Conservation (phyloP, 345 rosid species). For the Pistacia integerrima region DNA sequence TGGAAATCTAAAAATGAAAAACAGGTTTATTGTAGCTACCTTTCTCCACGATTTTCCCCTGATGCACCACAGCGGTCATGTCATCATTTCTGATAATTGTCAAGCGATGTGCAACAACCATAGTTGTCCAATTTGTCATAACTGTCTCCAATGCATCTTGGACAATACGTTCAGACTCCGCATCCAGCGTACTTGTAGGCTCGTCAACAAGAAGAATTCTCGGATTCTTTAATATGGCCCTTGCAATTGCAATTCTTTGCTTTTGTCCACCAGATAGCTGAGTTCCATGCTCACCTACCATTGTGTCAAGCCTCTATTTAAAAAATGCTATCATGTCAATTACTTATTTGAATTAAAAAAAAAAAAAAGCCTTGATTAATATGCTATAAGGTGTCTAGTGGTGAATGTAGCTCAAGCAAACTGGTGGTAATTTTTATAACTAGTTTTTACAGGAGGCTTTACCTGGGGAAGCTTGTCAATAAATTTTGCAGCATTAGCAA, state of each 20-base stretch:
- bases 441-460: background rate
- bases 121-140: slow-evolving; percentile 70
- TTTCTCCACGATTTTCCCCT: slow-evolving; percentile 77
- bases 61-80: slow-evolving; percentile 69
- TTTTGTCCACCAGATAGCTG: slow-evolving; percentile 76
- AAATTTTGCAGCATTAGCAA: slow-evolving; percentile 68
- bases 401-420: background rate
- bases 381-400: background rate
- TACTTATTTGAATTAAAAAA: background rate
- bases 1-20: background rate
- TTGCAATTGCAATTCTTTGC: slow-evolving; percentile 68
- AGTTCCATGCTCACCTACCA: slow-evolving; percentile 91
- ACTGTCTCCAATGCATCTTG: slow-evolving; percentile 74
- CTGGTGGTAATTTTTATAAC: too few relatives aligned
- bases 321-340: background rate
- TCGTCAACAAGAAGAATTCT: slow-evolving; percentile 86
- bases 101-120: slow-evolving; percentile 86
- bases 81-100: slow-evolving; percentile 79
- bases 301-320: slow-evolving; percentile 71
- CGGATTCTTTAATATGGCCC: slow-evolving; percentile 87
- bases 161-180: slow-evolving; percentile 79
- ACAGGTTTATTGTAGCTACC: slow-evolving; percentile 42
- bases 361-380: too few relatives aligned
- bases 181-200: slow-evolving; percentile 85
- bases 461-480: slow-evolving; percentile 67